Percentiles rank a stretch among this genome's conserved stretches.
Evolutionary conservation across 2,329 filamentous ascomycete species (phyloP).

Genomic region (Paraphaeosphaeria sporulosa): DNA sequence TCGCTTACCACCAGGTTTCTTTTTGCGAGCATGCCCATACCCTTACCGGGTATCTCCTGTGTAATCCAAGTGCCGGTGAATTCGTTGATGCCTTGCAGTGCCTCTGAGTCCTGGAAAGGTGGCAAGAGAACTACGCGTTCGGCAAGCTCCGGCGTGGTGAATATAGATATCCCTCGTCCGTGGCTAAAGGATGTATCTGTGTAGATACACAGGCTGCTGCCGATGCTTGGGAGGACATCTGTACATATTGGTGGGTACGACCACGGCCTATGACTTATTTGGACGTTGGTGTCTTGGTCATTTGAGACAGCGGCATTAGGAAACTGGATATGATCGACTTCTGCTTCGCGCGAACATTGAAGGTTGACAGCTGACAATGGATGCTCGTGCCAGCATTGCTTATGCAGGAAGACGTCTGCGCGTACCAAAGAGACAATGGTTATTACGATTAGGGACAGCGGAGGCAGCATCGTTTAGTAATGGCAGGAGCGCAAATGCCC

Average conservation of each 20-base stretch:
- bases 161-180: conserved; percentile 44
- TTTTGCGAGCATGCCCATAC: conserved; percentile 41
- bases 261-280: conserved; percentile 27
- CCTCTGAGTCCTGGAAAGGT: conserved; percentile 28
- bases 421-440: neutral
- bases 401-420: conserved; percentile 13
- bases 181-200: conserved; percentile 35
- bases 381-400: conserved; percentile 39
- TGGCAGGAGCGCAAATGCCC: neutral
- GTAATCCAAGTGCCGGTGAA: conserved; percentile 28
- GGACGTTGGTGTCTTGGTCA: neutral
- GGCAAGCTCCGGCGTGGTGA: conserved; percentile 42
- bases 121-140: conserved; percentile 30
- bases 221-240: conserved; percentile 25
- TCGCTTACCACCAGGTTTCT: neutral
- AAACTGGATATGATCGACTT: conserved; percentile 15
- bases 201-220: conserved; percentile 41
- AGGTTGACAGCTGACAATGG: conserved; percentile 21
- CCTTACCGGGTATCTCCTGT: conserved; percentile 35
- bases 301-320: neutral
- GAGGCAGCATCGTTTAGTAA: conserved; percentile 3
- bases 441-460: neutral
- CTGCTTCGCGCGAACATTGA: conserved; percentile 23
- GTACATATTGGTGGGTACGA: conserved; percentile 39
- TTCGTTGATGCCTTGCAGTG: conserved; percentile 29